Percentiles rank a stretch among this genome's conserved stretches.
phyloP scores from a whole-genome alignment of 495 filamentous ascomycete species.

The Cairneyella variabilis region DNA sequence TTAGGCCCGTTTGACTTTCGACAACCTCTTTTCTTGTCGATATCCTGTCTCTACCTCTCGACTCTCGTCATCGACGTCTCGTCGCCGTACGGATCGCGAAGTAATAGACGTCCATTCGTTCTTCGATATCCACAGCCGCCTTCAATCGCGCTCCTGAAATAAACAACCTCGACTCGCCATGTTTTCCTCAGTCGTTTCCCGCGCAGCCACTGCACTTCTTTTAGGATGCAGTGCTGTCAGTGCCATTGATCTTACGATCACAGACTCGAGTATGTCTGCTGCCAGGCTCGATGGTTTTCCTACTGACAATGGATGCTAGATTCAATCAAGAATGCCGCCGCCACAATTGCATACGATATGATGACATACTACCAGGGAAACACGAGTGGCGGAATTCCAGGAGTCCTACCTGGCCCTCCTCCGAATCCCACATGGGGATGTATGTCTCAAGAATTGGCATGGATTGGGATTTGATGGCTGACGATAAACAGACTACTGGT shows the following conservation, averaged over 20 bases:
- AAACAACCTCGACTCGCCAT: too few species aligned
- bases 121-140: too few species aligned
- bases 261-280: slow-evolving; percentile 11
- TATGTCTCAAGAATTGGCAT: slow-evolving; percentile 34
- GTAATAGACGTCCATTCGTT: slow-evolving; percentile 20
- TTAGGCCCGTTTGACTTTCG: too few species aligned
- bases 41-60: background rate
- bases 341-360: slow-evolving; percentile 59
- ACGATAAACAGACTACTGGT: slow-evolving; percentile 54
- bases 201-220: slow-evolving; percentile 21
- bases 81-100: slow-evolving; percentile 2
- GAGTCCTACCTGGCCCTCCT: slow-evolving; percentile 56
- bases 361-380: slow-evolving; percentile 64
- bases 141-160: too few species aligned
- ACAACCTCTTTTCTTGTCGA: too few species aligned
- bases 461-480: background rate
- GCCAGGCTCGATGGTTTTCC: background rate
- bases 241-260: slow-evolving; percentile 21
- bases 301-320: slow-evolving; percentile 29
- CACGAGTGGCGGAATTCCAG: slow-evolving; percentile 55
- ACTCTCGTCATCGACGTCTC: too few species aligned
- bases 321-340: slow-evolving; percentile 58
- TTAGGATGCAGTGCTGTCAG: slow-evolving; percentile 12
- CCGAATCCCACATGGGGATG: slow-evolving; percentile 41
- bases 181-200: slow-evolving; percentile 19